Base-by-base conservation (phyloP, 768 basidiomycete genomes). In the Galerina sulciceps region DNA sequence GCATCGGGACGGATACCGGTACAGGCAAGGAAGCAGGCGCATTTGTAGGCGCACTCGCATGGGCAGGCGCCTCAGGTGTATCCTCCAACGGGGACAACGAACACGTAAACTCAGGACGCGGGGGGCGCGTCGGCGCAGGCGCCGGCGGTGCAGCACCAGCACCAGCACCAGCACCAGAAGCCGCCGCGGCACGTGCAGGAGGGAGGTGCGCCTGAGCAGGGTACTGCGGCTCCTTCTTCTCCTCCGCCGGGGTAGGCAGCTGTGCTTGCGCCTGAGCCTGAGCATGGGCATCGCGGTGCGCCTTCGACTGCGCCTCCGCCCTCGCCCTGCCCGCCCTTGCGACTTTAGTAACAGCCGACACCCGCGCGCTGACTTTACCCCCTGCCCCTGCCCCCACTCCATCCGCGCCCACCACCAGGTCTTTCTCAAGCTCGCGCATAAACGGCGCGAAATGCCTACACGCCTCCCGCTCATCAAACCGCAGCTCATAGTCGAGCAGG, bases 401-500 rank as follows among this genome's bases (percentile, higher is more conserved):
- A 8, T 31, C 26, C 26, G 8, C 4, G 26, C 26, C 26, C 4
- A 31, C 26, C 26, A 8, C 26, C 26, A 8, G n/a, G n/a, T n/a
- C n/a, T n/a, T n/a, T 8, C 26, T 31, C 26, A 4, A 8, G 0
- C 26, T 67, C 65, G 6, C 57, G 57, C 78, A 91, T 80, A 74
- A 91, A 88, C 2, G 91, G 88, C 10, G 80, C 83, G 76, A 97
- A 95, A 10, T 81, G 78, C 26, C 69, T 69, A 66, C 89, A 83
- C 55, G 90, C 88, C 67, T 97, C 94, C 23, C 77, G 75, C 75
- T 99, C 96, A 65, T 86, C 83, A 71, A 98, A 93, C 47, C 93
- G 87, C 56, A 99, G 86, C 73, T 98, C 89, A 71, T 91, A 96
- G 76, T 96, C 92, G 66, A 99, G 87, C 58, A 99, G 80, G 73